Conservation (phyloP, 768 basidiomycete genomes). For the Pisolithus sp. region DNA sequence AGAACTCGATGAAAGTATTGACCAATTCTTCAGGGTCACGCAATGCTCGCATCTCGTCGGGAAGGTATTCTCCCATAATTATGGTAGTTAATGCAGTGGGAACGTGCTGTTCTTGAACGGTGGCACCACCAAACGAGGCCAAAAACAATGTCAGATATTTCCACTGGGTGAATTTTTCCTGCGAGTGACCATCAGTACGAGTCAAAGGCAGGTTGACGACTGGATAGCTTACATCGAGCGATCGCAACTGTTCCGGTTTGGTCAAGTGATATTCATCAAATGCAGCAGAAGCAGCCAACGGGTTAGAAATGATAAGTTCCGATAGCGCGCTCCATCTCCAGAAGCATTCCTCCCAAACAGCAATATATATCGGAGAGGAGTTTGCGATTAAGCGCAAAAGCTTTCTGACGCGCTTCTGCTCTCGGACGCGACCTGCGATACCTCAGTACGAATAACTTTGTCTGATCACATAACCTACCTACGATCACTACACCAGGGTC, state of each 20-base stretch:
- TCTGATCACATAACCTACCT: constrained; percentile 40
- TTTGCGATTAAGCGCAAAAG: constrained; percentile 58
- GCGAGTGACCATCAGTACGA: constrained; percentile 1
- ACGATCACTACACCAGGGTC: constrained; percentile 66
- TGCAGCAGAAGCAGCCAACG: constrained; percentile 28
- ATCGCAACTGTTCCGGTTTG: constrained; percentile 32
- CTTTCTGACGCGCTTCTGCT: constrained; percentile 76
- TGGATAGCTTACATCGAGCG: constrained; percentile 29
- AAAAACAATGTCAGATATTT: constrained; percentile 77
- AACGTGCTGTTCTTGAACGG: constrained; percentile 48
- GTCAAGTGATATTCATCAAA: constrained; percentile 30
- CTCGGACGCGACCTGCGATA: constrained; percentile 58
- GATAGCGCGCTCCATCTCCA: constrained; percentile 65
- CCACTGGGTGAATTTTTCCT: constrained; percentile 81
- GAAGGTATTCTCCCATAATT: constrained; percentile 54
- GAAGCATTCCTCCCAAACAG: constrained; percentile 81
- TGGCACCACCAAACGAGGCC: constrained; percentile 64
- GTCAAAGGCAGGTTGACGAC: not conserved
- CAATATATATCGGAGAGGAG: constrained; percentile 61
- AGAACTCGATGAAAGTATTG: constrained; percentile 56
- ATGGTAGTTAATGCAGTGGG: constrained; percentile 44
- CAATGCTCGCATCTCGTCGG: constrained; percentile 64
- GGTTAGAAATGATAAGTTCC: constrained; percentile 46
- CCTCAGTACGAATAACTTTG: constrained; percentile 2
- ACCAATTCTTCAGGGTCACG: constrained; percentile 54